Percentiles rank a stretch among this genome's conserved stretches.
Evolutionary conservation across 2,329 filamentous ascomycete species (phyloP).

Genomic region (Aureobasidium leucospermi): DNA sequence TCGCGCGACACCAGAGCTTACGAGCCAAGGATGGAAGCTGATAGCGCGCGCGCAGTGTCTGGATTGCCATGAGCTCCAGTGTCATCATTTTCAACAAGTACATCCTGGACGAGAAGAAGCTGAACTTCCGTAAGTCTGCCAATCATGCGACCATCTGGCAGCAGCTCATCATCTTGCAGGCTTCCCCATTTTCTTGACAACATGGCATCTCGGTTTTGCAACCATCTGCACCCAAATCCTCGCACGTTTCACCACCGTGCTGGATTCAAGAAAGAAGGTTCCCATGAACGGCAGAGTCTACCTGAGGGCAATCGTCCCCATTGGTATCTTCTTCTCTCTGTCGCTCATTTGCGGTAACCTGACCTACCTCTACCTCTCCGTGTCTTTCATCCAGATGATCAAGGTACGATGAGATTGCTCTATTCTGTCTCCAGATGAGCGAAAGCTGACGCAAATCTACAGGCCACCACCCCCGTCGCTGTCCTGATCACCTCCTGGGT

Average conservation of each 20-base stretch:
- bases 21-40: neutral
- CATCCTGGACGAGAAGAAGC: constrained; percentile 65
- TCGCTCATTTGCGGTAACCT: constrained; percentile 94
- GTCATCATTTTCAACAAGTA: constrained; percentile 99
- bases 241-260: constrained; percentile 77
- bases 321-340: constrained; percentile 91
- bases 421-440: constrained; percentile 13
- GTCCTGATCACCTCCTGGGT: constrained; percentile 85
- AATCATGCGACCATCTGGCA: constrained; percentile 20
- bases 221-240: constrained; percentile 91
- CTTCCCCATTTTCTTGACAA: constrained; percentile 74
- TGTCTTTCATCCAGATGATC: constrained; percentile 98
- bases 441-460: constrained; percentile 11
- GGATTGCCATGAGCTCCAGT: constrained; percentile 87
- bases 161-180: constrained; percentile 29
- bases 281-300: constrained; percentile 97
- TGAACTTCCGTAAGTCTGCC: constrained; percentile 64
- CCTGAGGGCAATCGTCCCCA: constrained; percentile 85
- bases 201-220: constrained; percentile 91
- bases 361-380: constrained; percentile 89
- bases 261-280: constrained; percentile 90
- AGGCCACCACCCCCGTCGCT: constrained; percentile 91
- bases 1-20: constrained; percentile 12
- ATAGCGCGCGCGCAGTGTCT: constrained; percentile 51
- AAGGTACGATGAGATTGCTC: constrained; percentile 54